Evolutionary conservation across 371 early-diverging fungal species (phyloP), one percentile per base, ranked within the genome.

Genomic region (Rhizomucor miehei): DNA sequence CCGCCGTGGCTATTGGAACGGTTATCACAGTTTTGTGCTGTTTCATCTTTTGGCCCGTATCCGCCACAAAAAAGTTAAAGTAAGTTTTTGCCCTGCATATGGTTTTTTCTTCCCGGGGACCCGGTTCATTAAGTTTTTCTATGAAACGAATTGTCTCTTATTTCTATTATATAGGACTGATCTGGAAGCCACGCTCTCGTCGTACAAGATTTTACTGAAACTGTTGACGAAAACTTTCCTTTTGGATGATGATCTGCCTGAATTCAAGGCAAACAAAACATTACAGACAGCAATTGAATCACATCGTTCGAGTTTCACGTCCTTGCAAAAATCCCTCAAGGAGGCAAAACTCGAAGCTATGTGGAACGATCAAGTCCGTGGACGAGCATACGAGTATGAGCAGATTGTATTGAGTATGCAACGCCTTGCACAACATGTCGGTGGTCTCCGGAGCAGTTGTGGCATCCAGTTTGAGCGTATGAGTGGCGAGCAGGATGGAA

Each of bases 191-290:
- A 79, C 86, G 2, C 47, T 89, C n/a, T 54, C 51, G 1, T 84
- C 87, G 0, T 84, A 83, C 49, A 60, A 78, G 17, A 60, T 79
- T 0, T 51, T 85, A 3, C 59, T 87, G 36, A 81, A 82, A 38
- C 51, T 83, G 12, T 44, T 87, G 29, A 84, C 84, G 21, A 86
- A 86, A 58, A 85, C 87, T 0, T 89, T 89, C 48, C 62, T 89
- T 24, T 56, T 89, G 37, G 89, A 87, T 52, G 74, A 74, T 14
- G 78, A 80, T 51, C 54, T 79, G 6, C 77, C 86, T 10, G 73
- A 82, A 53, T 76, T 79, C 46, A 66, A 71, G 40, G 70, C 81
- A 16, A 74, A 80, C 38, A 52, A 60, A 20, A 68, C 78, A 3
- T 60, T 83, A 6, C 80, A 84, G 52, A 60, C 77, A 2, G 75